Conservation (phyloP, 495 filamentous ascomycete genomes). For the Choiromyces venosus region DNA sequence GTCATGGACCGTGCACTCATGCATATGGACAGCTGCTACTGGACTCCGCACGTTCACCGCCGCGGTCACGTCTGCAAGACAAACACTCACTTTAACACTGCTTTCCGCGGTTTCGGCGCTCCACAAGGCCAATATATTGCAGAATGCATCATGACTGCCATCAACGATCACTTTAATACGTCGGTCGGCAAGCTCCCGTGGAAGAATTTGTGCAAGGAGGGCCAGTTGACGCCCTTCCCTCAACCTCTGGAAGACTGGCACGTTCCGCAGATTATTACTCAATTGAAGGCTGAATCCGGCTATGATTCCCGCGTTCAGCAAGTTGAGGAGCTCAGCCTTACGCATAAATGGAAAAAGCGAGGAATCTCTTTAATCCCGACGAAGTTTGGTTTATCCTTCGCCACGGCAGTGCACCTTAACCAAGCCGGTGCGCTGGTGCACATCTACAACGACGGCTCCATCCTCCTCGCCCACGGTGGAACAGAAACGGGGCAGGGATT, state of each 20-base stretch:
- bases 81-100: constrained; percentile 47
- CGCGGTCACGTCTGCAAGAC: constrained; percentile 46
- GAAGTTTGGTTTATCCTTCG: constrained; percentile 47
- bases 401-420: constrained; percentile 46
- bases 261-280: constrained; percentile 42
- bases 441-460: constrained; percentile 46
- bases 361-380: constrained; percentile 46
- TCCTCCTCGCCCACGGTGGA: constrained; percentile 46
- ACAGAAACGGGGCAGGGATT: constrained; percentile 46
- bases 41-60: constrained; percentile 44
- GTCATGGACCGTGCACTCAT: constrained; percentile 47
- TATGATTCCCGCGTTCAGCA: constrained; percentile 42
- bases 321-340: constrained; percentile 45
- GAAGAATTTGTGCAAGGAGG: constrained; percentile 46
- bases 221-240: constrained; percentile 44
- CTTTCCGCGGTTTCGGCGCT: constrained; percentile 47
- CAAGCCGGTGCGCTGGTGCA: constrained; percentile 45
- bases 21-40: constrained; percentile 46
- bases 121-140: constrained; percentile 46
- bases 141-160: constrained; percentile 45
- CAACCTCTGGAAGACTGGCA: constrained; percentile 47
- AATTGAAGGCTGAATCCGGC: constrained; percentile 41
- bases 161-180: constrained; percentile 44
- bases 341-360: constrained; percentile 51
- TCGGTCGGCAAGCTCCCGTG: constrained; percentile 44